Conservation (phyloP, 805 yeast species). For the Huiozyma naganishii region DNA sequence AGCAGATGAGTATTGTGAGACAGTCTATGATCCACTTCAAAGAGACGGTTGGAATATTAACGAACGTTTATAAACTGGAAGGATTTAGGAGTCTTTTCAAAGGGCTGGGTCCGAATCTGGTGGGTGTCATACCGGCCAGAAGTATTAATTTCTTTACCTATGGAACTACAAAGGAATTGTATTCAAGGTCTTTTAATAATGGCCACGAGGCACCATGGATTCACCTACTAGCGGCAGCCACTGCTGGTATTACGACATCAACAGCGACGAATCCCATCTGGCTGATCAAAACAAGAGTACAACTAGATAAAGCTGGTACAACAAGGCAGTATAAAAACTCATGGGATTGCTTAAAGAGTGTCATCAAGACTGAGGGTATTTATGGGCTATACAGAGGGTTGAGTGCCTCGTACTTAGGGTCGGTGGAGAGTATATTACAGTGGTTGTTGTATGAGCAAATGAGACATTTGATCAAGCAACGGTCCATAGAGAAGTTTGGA, state of each 20-base stretch:
- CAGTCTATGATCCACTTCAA: conserved; percentile 59
- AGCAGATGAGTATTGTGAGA: conserved; percentile 26
- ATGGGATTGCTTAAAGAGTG: conserved; percentile 67
- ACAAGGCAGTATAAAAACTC: conserved; percentile 68
- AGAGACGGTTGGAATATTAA: conserved; percentile 70
- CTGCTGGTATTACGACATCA: conserved; percentile 89
- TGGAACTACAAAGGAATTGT: conserved; percentile 77
- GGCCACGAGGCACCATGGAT: conserved; percentile 77
- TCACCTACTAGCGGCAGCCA: conserved; percentile 75
- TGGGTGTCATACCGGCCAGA: conserved; percentile 97
- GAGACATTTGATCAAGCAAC: conserved; percentile 57
- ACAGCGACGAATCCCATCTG: conserved; percentile 97
- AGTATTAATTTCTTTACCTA: conserved; percentile 93
- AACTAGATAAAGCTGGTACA: conserved; percentile 64
- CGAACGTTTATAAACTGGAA: conserved; percentile 58
- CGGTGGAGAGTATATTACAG: conserved; percentile 84
- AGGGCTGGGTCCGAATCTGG: conserved; percentile 93
- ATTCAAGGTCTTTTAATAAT: conserved; percentile 55
- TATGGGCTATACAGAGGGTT: conserved; percentile 79
- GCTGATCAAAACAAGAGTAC: conserved; percentile 90
- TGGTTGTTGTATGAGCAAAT: conserved; percentile 96
- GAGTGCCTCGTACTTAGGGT: conserved; percentile 89
- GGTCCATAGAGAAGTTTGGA: conserved; percentile 31
- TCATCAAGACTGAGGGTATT: conserved; percentile 68
- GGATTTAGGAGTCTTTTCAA: conserved; percentile 82